Base-by-base conservation (phyloP, 192 early-diverging fungal genomes). In the Piromyces finnis region DNA sequence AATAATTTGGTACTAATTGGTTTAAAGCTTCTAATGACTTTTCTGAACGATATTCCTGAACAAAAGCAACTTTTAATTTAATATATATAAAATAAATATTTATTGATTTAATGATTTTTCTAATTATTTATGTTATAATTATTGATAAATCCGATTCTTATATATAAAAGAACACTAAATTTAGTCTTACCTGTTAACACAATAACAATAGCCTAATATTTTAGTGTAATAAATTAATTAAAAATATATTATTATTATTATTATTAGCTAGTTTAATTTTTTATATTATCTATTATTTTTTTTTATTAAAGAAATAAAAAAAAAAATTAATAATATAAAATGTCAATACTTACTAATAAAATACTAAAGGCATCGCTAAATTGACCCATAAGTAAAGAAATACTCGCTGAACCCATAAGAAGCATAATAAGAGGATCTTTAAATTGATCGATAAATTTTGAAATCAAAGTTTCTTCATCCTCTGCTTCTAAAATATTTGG, bases 21-120 rank as follows among this genome's bases (percentile, higher is more conserved):
- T 94, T 94, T 78, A 96, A 83, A 11, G 93, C 94, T 79, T 96
- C 92, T 7, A 96, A 84, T 27, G 93, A 94, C 83, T 96, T 90
- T 82, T 94, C 93, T 12, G 93, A 94, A 68, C 91, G 86, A 82
- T 96, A 96, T 82, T 96, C 94, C 83, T 96, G 94, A 12, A 94
- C 89, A 86, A 96, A 96, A 1, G 94, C 93, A 30, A 96, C 93
- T 94, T 82, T 12, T 77, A 78, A 78, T 78, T 12, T 39, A 28
- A 77, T 22, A 35, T 35, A 35, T 35, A 35, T 35, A 35, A 35
- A 7, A 35, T 35, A 35, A 35, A 35, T 35, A 35, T 35, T 7
- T 35, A 35, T 35, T 35, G 12, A 35, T 35, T 7, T 7, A 7
- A 7, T 35, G 32, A 7, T 35, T 12, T 35, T 35, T 35, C 32